Base-by-base conservation (phyloP, 2,329 filamentous ascomycete species). In the Fusarium subtropicale region DNA sequence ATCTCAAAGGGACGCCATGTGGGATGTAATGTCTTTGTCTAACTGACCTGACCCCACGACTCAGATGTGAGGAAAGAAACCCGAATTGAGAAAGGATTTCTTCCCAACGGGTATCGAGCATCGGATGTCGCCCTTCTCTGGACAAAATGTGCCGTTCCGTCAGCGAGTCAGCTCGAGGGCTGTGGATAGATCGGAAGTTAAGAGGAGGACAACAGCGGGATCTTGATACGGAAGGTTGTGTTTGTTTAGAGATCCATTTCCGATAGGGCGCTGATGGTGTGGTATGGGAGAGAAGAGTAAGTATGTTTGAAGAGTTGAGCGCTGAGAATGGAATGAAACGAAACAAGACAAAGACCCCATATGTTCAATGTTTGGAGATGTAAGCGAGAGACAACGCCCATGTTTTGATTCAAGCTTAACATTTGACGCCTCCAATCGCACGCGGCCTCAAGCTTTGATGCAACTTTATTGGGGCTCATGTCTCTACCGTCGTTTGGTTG, bases 21-120 rank as follows among this genome's bases (percentile, higher is more conserved):
- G 63, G 64, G 45, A 38, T 64, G 26, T 55, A 68, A 70, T 68
- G 68, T 71, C 65, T 74, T 66, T 59, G 70, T 71, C 39, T 60
- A 4, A 68, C 72, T 58, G 24, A 39, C 52, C 45, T 34, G 56
- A 38, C 20, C 15, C 34, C 42, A 26, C 33, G 62, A 31, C 24
- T 22, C 6, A 39, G 38, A 47, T 22, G 31, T 51, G 51, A 56
- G 34, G 56, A 24, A 38, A 53, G 54, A 41, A 45, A 20, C 13
- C 42, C 28, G 11, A 45, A 47, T 31, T 45, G 26, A 55, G 42
- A 44, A 41, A 45, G 50, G 22, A 30, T 30, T 30, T 28, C 12
- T 22, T 28, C 8, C n/a, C 41, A 53, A 65, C 42, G 45, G 60
- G 52, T 47, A 46, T 48, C 31, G 26, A 34, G 39, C 44, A 41